Evolutionary conservation across 208 protist genomes (phyloP).

Genomic region (Leishmania tropica): DNA sequence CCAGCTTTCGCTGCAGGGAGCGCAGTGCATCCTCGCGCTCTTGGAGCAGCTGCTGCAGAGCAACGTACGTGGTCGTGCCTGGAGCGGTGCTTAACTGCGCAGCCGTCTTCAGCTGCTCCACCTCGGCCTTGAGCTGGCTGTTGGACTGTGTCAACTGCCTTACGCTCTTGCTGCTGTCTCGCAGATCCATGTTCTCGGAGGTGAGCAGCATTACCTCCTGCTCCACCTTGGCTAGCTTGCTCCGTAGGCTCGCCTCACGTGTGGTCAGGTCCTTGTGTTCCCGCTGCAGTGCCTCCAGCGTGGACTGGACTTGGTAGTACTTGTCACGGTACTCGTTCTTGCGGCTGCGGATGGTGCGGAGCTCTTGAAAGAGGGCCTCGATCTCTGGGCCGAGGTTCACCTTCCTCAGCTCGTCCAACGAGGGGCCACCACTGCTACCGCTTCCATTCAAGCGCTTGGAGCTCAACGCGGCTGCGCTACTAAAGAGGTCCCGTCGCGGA

Average conservation of each 20-base stretch:
- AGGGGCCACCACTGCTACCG: constrained; percentile 36
- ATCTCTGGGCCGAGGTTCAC: constrained; percentile 89
- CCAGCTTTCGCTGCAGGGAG: constrained; percentile 84
- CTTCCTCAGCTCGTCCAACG: constrained; percentile 82
- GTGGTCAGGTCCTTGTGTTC: constrained; percentile 38
- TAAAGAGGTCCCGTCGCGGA: constrained; percentile 14
- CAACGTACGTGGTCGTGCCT: constrained; percentile 36
- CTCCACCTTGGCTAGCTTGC: constrained; percentile 66
- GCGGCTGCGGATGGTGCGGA: constrained; percentile 64
- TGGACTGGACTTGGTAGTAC: constrained; percentile 38
- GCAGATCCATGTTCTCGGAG: constrained; percentile 86
- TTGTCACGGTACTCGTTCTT: constrained; percentile 88
- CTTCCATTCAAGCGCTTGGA: background rate
- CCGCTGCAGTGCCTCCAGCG: constrained; percentile 35
- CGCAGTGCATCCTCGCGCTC: constrained; percentile 64
- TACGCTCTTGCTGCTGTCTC: constrained; percentile 56
- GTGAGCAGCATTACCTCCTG: constrained; percentile 87
- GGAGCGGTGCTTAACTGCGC: constrained; percentile 25
- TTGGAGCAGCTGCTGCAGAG: constrained; percentile 59
- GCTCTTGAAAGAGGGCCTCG: constrained; percentile 86
- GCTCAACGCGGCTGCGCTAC: background rate
- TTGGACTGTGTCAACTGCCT: constrained; percentile 57
- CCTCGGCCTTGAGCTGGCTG: constrained; percentile 39
- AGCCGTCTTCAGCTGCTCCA: constrained; percentile 39
- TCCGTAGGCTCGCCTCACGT: constrained; percentile 57